Base-by-base conservation (phyloP, 2,329 filamentous ascomycete species). In the Xylaria sp. region DNA sequence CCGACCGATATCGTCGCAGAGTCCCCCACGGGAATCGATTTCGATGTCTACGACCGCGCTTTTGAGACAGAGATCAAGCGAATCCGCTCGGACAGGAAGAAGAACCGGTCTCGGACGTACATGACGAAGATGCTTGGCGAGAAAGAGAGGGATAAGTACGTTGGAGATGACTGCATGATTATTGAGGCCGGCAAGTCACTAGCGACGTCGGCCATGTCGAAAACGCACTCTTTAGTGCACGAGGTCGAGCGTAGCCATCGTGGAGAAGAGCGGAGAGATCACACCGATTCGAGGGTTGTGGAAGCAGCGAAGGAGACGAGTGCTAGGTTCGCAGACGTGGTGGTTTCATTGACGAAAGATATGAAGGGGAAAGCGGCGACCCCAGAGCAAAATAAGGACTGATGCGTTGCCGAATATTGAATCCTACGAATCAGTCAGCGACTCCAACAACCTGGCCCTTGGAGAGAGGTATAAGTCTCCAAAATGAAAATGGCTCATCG, bases 11-110 rank as follows among this genome's bases (percentile, higher is more conserved):
- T 91, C 4, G 90, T 97, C 48, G 93, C 92, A 35, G 94, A 97
- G 79, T 97, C 93, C 1, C 95, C 95, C 2, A 91, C 91, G 0
- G 91, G 91, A 1, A 92, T 93, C 5, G 93, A 97, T 69, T 93
- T 93, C 74, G 90, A 96, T 76, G 91, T 98, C 66, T 98, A 97
- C 79, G 93, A 97, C 78, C 89, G 87, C 0, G 95, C 95, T 0
- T 98, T 97, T 78, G 89, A 93, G 76, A 88, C 92, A 69, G 93
- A 98, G 81, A 95, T 98, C 75, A 82, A 80, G 73, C 75, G 82
- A 32, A 83, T 80, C 67, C 78, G 81, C 27, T 77, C 80, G 18
- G 76, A 81, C 54, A 78, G 79, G 60, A 75, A 73, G 42, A 78
- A 77, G 21, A 69, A 67, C 23, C 81, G 83, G 16, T 80, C 81